phyloP scores from a whole-genome alignment of 331 rosid species.

The Erythrophleum ivorense region DNA sequence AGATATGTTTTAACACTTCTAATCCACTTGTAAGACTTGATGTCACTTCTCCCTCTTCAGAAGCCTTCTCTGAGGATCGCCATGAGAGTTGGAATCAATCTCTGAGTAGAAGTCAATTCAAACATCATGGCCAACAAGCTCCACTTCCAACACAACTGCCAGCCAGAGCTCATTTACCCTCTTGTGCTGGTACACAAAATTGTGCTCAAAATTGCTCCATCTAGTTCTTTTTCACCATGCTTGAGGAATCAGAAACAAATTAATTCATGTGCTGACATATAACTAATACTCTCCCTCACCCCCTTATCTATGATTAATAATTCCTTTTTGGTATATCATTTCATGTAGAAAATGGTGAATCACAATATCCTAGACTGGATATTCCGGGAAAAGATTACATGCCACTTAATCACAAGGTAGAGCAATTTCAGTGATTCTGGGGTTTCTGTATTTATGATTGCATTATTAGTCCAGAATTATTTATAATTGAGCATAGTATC shows the following conservation, averaged over 20 bases:
- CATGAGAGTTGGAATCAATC: conserved; percentile 73
- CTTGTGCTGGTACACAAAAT: conserved; percentile 68
- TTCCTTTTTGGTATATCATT: conserved; percentile 36
- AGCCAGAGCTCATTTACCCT: conserved; percentile 84
- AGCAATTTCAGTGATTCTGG: conserved; percentile 30
- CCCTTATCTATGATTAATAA: conserved; percentile 6
- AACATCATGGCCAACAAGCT: conserved; percentile 51
- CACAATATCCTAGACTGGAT: conserved; percentile 69
- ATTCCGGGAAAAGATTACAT: conserved; percentile 63
- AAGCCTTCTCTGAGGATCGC: conserved; percentile 54
- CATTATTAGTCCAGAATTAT: background rate
- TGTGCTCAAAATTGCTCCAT: conserved; percentile 14
- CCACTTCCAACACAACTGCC: conserved; percentile 93
- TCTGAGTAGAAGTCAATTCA: conserved; percentile 54
- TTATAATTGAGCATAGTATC: background rate
- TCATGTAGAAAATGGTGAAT: conserved; percentile 71
- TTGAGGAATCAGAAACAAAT: conserved; percentile 26
- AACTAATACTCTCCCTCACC: background rate
- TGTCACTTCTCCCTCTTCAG: conserved; percentile 48
- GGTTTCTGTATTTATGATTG: conserved; percentile 32
- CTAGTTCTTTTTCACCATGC: conserved; percentile 27
- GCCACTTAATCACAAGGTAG: conserved; percentile 65
- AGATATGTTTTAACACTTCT: conserved; percentile 29
- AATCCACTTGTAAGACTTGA: conserved; percentile 32
- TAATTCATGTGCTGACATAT: conserved; percentile 5